Evolutionary conservation across 768 basidiomycete genomes (phyloP).

Genomic region (Tricholoma matsutake): DNA sequence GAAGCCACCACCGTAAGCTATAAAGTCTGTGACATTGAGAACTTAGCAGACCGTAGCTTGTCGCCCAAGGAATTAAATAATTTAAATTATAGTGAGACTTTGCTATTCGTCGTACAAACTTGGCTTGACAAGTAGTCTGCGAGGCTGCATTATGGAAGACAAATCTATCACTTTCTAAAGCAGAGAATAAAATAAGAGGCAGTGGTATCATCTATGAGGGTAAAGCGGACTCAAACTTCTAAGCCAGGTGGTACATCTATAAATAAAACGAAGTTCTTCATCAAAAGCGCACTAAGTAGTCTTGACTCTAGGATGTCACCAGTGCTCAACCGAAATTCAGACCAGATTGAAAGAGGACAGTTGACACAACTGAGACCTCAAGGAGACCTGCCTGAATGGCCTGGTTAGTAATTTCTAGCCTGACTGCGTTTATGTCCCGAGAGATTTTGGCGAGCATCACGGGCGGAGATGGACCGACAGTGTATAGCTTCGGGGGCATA

Average conservation of each 20-base stretch:
- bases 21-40: too few species aligned
- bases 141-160: background rate
- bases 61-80: too few species aligned
- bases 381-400: slow-evolving; percentile 45
- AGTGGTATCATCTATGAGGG: too few species aligned
- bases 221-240: background rate
- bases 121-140: too few species aligned
- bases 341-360: slow-evolving; percentile 46
- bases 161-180: background rate
- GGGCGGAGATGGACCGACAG: slow-evolving; percentile 17
- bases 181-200: background rate
- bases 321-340: slow-evolving; percentile 40
- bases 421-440: slow-evolving; percentile 30
- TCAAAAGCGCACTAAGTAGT: background rate
- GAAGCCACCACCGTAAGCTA: too few species aligned
- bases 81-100: background rate
- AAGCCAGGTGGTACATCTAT: background rate
- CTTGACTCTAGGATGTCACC: background rate
- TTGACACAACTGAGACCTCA: slow-evolving; percentile 43
- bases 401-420: slow-evolving; percentile 44
- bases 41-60: too few species aligned
- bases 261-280: background rate
- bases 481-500: slow-evolving; percentile 26
- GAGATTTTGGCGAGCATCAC: slow-evolving; percentile 34
- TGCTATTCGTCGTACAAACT: background rate